Conservation (phyloP, 371 early-diverging fungal genomes). For the Fennellomyces sp. region DNA sequence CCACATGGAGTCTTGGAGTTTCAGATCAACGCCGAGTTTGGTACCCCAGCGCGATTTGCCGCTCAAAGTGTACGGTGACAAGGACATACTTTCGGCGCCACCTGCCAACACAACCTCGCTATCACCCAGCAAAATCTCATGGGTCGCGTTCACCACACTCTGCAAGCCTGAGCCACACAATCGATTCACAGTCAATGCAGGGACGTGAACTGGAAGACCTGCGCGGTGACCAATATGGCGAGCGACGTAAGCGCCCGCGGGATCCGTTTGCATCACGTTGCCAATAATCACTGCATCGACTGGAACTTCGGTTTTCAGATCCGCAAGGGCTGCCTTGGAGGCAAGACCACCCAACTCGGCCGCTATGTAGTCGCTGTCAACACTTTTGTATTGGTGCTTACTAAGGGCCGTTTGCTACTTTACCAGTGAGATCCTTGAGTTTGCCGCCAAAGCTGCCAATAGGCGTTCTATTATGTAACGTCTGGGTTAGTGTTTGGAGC, state of each 20-base stretch:
- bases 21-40: slow-evolving; percentile 85
- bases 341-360: slow-evolving; percentile 92
- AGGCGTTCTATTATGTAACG: slow-evolving; percentile 54
- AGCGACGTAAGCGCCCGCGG: slow-evolving; percentile 86
- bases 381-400: background rate
- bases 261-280: slow-evolving; percentile 90
- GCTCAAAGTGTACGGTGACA: slow-evolving; percentile 85
- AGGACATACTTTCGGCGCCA: slow-evolving; percentile 94
- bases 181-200: slow-evolving; percentile 93
- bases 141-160: slow-evolving; percentile 89
- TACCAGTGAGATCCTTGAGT: slow-evolving; percentile 73
- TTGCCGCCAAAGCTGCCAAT: slow-evolving; percentile 90
- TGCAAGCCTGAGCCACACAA: slow-evolving; percentile 97
- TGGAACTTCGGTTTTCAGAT: slow-evolving; percentile 70
- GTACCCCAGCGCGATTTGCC: slow-evolving; percentile 81
- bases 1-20: slow-evolving; percentile 87
- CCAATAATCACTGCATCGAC: slow-evolving; percentile 94
- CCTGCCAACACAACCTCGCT: slow-evolving; percentile 88
- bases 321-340: slow-evolving; percentile 84
- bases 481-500: no score
- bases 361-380: slow-evolving; percentile 44
- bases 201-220: slow-evolving; percentile 78
- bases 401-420: background rate
- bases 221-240: slow-evolving; percentile 93
- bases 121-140: slow-evolving; percentile 87